Conservation (phyloP, 2,329 filamentous ascomycete species). For the Diaporthe vaccinii region DNA sequence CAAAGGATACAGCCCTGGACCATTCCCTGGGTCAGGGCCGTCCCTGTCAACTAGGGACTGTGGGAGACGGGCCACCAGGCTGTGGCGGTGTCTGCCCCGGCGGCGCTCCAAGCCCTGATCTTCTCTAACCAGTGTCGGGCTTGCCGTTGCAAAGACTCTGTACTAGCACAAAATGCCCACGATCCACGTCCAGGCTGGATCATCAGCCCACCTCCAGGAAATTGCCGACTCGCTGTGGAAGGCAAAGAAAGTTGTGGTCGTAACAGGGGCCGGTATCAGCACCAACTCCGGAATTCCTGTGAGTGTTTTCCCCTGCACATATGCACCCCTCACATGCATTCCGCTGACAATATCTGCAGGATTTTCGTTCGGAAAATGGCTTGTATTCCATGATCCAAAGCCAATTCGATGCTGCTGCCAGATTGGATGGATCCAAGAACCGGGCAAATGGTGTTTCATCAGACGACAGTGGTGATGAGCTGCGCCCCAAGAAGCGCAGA, state of each 20-base stretch:
- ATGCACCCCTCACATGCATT: not conserved
- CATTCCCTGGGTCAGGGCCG: constrained; percentile 17
- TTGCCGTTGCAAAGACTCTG: not conserved
- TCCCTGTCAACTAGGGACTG: not conserved
- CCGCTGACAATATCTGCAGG: constrained; percentile 57
- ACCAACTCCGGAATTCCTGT: constrained; percentile 83
- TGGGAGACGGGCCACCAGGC: constrained; percentile 3
- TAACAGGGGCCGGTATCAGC: constrained; percentile 81
- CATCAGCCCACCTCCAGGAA: constrained; percentile 69
- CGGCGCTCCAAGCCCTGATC: not conserved
- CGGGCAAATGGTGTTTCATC: constrained; percentile 50
- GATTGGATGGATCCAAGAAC: constrained; percentile 47
- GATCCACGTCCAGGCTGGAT: constrained; percentile 65
- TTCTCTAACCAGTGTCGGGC: not conserved
- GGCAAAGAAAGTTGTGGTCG: constrained; percentile 77
- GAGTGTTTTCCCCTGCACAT: constrained; percentile 47
- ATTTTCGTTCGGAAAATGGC: constrained; percentile 80
- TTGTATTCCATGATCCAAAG: constrained; percentile 80
- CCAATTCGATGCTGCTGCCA: constrained; percentile 70
- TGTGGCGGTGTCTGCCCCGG: not conserved
- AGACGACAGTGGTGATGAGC: constrained; percentile 46
- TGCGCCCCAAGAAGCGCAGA: constrained; percentile 46
- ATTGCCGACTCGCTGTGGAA: constrained; percentile 75
- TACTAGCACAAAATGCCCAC: constrained; percentile 66
- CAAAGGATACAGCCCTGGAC: constrained; percentile 14